Conservation (phyloP, 495 filamentous ascomycete genomes). For the Apiosordaria backusii region DNA sequence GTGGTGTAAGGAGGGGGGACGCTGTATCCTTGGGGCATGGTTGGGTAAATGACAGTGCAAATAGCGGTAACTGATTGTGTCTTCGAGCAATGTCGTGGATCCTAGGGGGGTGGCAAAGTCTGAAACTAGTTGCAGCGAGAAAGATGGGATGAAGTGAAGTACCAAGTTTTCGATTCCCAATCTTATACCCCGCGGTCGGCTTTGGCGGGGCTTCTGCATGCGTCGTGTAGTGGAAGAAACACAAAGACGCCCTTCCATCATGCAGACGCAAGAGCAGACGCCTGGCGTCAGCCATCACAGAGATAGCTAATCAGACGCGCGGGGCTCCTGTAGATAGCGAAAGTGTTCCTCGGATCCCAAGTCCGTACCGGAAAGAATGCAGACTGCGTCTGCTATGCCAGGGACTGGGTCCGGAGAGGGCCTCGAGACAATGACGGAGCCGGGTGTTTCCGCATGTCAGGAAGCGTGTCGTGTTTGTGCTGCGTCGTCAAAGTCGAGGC, state of each 20-base stretch:
- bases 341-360: neutral
- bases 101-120: too few relatives aligned
- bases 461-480: neutral
- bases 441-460: neutral
- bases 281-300: neutral
- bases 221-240: neutral
- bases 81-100: neutral
- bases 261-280: too few relatives aligned
- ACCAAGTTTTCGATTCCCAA: neutral
- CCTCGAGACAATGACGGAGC: neutral
- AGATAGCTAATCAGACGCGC: neutral
- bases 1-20: neutral
- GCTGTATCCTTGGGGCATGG: neutral
- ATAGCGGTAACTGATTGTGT: neutral
- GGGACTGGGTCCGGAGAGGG: neutral
- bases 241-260: too few relatives aligned
- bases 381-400: neutral
- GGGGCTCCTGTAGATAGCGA: neutral
- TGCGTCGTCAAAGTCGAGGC: neutral
- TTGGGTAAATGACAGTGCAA: neutral
- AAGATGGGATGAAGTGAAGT: neutral
- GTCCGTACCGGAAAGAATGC: neutral
- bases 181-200: neutral
- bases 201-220: neutral
- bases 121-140: neutral